phyloP scores from a whole-genome alignment of 805 yeast genomes.

The Komagataella mondaviorum region DNA sequence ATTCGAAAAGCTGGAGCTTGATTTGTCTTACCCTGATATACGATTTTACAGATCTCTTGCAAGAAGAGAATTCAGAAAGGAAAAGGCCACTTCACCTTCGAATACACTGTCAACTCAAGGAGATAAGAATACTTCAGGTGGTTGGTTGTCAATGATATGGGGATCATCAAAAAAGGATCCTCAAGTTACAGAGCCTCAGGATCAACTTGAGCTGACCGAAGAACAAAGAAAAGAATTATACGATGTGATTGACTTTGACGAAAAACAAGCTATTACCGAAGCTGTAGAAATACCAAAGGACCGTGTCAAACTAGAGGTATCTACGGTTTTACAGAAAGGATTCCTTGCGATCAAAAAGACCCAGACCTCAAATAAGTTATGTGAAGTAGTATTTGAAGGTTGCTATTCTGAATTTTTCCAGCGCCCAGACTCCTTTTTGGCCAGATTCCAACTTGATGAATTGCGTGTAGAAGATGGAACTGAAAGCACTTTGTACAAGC shows the following conservation, averaged over 20 bases:
- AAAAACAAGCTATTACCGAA: conserved; percentile 33
- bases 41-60: conserved; percentile 78
- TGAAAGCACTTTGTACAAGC: conserved; percentile 64
- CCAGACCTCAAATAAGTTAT: conserved; percentile 35
- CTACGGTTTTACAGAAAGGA: conserved; percentile 62
- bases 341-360: conserved; percentile 46
- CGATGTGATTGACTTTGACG: conserved; percentile 88
- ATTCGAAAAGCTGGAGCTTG: conserved; percentile 42
- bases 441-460: conserved; percentile 66
- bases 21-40: conserved; percentile 62
- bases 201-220: conserved; percentile 46
- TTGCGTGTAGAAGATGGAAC: conserved; percentile 84
- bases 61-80: conserved; percentile 48
- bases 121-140: conserved; percentile 14
- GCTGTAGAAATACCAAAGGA: conserved; percentile 62
- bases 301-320: conserved; percentile 50
- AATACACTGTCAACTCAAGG: conserved; percentile 3
- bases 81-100: conserved; percentile 19
- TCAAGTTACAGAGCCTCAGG: conserved; percentile 10
- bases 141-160: conserved; percentile 73
- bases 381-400: conserved; percentile 73
- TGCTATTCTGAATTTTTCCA: conserved; percentile 62
- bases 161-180: conserved; percentile 16
- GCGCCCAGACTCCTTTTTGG: conserved; percentile 64
- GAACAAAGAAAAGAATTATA: conserved; percentile 84